These are phyloP conservation scores for Cordia subcordata DNA, from an alignment of 257 asterid species.

Conservation along the genomic window DNA sequence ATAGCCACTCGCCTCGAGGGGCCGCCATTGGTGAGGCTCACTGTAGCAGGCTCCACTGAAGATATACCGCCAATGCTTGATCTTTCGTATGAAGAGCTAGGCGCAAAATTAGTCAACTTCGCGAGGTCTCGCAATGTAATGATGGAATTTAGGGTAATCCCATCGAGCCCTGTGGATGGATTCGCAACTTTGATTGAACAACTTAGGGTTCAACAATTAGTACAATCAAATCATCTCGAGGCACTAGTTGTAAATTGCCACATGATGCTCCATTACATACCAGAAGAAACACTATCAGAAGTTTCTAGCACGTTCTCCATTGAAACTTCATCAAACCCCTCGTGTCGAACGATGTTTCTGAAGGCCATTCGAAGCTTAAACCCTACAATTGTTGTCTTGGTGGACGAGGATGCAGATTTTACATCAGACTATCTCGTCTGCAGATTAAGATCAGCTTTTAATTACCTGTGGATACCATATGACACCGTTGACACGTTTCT, in stretches of 20 bases:
- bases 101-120: constrained; percentile 58
- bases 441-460: constrained; percentile 72
- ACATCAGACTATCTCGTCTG: constrained; percentile 56
- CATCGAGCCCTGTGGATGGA: constrained; percentile 51
- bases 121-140: constrained; percentile 60
- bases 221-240: constrained; percentile 33
- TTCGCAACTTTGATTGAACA: constrained; percentile 56
- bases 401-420: constrained; percentile 91
- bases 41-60: constrained; percentile 61
- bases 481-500: constrained; percentile 80
- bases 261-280: constrained; percentile 83
- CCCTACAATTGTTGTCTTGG: constrained; percentile 54
- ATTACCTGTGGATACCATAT: constrained; percentile 89
- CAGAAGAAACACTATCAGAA: constrained; percentile 56
- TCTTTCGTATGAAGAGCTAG: constrained; percentile 75
- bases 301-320: neutral
- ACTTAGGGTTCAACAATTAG: constrained; percentile 42
- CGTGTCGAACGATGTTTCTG: constrained; percentile 51
- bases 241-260: constrained; percentile 86
- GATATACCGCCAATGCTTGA: constrained; percentile 78
- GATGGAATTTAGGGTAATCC: constrained; percentile 66
- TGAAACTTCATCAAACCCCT: constrained; percentile 4
- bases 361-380: constrained; percentile 47
- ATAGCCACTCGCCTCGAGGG: constrained; percentile 49
- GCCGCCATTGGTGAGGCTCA: constrained; percentile 65